A percentile compares a stretch with the other conserved stretches of the same genome.
Evolutionary conservation across 805 yeast species (phyloP).

Genomic region (Candida incommunis): DNA sequence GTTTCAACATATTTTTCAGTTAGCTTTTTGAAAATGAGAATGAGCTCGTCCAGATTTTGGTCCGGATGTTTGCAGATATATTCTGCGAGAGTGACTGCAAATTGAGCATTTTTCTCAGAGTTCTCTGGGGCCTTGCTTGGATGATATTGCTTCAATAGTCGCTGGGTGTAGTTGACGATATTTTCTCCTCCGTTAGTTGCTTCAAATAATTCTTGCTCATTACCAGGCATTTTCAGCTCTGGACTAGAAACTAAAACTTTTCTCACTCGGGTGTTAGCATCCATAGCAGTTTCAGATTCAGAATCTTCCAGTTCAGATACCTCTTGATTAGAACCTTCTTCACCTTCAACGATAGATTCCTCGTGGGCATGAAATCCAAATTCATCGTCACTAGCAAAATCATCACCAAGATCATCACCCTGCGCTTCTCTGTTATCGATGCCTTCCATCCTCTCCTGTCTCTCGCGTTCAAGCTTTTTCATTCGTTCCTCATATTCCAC

Average conservation of each 20-base stretch:
- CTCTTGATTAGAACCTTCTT: conserved; percentile 14
- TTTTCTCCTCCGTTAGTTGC: conserved; percentile 6
- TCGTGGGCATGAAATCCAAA: not conserved
- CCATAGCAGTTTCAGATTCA: not conserved
- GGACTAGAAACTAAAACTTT: not conserved
- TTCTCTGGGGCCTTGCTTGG: conserved; percentile 75
- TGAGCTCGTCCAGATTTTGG: conserved; percentile 22
- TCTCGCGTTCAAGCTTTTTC: conserved; percentile 20
- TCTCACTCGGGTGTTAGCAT: conserved; percentile 2
- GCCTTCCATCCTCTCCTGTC: conserved; percentile 24
- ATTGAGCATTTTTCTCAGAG: conserved; percentile 52
- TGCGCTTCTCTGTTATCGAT: conserved; percentile 13
- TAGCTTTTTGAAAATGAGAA: conserved; percentile 29
- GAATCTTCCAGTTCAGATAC: conserved; percentile 38
- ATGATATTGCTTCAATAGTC: conserved; percentile 46
- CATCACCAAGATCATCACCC: conserved; percentile 14
- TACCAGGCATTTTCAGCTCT: conserved; percentile 4
- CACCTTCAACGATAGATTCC: conserved; percentile 3
- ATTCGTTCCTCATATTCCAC: conserved; percentile 20
- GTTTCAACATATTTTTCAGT: conserved; percentile 52
- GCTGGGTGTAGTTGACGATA: conserved; percentile 25
- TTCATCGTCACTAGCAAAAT: conserved; percentile 1
- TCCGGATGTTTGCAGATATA: conserved; percentile 27
- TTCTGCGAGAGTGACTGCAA: conserved; percentile 49
- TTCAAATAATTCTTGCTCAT: conserved; percentile 2